These are phyloP conservation scores for Penicillium nordicum DNA, from an alignment of 2,329 filamentous ascomycete species.

Conservation along the genomic window DNA sequence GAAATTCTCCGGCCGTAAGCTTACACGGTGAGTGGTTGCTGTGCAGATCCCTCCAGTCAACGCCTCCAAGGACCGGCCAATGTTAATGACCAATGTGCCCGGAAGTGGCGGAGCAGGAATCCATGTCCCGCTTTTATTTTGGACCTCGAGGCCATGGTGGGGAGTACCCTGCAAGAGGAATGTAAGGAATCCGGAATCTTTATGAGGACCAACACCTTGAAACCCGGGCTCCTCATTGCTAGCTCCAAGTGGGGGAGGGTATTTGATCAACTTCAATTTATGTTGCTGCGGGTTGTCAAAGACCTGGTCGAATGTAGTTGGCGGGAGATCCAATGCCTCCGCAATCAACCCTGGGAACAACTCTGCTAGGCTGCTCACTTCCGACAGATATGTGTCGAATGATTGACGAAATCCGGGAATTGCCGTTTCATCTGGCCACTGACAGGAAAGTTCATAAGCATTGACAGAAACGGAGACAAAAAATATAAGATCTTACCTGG, in stretches of 20 bases:
- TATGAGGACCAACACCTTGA: conserved; percentile 47
- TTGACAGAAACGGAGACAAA: not conserved
- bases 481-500: conserved; percentile 22
- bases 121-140: conserved; percentile 48
- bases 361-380: conserved; percentile 25
- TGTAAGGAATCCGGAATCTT: conserved; percentile 50
- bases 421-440: conserved; percentile 35
- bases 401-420: conserved; percentile 33
- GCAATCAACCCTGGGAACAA: conserved; percentile 32
- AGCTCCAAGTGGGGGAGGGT: conserved; percentile 36
- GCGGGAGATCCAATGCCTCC: conserved; percentile 31
- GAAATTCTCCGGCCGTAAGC: conserved; percentile 28
- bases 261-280: conserved; percentile 43
- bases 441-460: not conserved
- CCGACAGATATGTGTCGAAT: conserved; percentile 30
- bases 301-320: conserved; percentile 29
- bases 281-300: conserved; percentile 36
- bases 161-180: conserved; percentile 47
- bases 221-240: conserved; percentile 27
- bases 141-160: conserved; percentile 47
- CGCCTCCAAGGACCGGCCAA: conserved; percentile 40
- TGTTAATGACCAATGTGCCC: conserved; percentile 49
- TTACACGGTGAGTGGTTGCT: conserved; percentile 38
- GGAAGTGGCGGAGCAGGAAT: conserved; percentile 45
- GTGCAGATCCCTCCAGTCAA: conserved; percentile 36